These are phyloP conservation scores for Apiotrichum domesticum DNA, from an alignment of 1,284 basidiomycete species.

Conservation along the genomic window DNA sequence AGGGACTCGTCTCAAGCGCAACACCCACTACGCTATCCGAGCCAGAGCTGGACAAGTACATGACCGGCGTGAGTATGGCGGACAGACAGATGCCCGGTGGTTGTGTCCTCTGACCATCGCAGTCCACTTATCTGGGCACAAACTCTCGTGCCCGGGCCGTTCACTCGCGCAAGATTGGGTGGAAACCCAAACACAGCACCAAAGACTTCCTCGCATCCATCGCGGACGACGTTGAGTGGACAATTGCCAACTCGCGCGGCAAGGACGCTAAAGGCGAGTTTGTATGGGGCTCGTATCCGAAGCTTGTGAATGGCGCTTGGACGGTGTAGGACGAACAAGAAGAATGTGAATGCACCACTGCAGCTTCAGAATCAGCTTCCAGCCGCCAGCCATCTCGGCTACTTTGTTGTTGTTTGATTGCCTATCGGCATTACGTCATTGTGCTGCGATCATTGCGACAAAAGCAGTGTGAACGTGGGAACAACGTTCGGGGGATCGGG, in stretches of 20 bases:
- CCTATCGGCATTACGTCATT: too few relatives aligned
- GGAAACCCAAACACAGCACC: slow-evolving; percentile 34
- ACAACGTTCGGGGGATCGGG: too few relatives aligned
- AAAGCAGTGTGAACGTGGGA: too few relatives aligned
- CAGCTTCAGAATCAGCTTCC: too few relatives aligned
- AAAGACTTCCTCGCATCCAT: slow-evolving; percentile 24
- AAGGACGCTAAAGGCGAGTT: slow-evolving; percentile 5
- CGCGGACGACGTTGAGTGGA: slow-evolving; percentile 12
- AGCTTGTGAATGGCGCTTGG: slow-evolving; percentile 9
- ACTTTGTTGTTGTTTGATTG: too few relatives aligned
- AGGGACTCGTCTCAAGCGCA: slow-evolving; percentile 21
- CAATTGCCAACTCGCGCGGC: slow-evolving; percentile 3
- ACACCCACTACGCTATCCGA: slow-evolving; percentile 32
- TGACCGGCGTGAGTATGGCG: slow-evolving; percentile 17
- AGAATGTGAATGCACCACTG: too few relatives aligned
- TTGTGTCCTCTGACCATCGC: neutral
- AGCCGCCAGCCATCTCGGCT: too few relatives aligned
- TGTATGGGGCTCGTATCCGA: neutral
- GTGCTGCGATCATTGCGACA: too few relatives aligned
- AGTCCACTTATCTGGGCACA: slow-evolving; percentile 49
- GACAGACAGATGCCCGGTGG: too few relatives aligned
- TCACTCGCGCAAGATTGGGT: slow-evolving; percentile 54
- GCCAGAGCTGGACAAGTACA: slow-evolving; percentile 44
- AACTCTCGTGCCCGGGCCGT: slow-evolving; percentile 55
- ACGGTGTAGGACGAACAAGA: neutral